These are phyloP conservation scores for Chlamydomonas sp. DNA, from an alignment of 139 green algal genomes.

Conservation along the genomic window DNA sequence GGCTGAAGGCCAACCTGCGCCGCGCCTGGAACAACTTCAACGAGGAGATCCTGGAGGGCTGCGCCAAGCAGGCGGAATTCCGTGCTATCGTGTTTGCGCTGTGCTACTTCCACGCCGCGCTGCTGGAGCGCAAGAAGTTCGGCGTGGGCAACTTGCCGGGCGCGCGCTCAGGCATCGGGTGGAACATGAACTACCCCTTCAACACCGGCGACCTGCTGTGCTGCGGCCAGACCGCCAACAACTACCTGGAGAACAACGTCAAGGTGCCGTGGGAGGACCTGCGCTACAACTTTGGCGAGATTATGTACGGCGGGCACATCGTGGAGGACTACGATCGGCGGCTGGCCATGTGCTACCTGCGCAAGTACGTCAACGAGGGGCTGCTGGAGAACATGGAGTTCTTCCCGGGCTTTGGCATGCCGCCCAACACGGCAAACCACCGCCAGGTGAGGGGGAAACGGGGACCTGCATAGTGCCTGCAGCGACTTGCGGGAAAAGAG, in stretches of 20 bases:
- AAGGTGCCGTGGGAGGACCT: slow-evolving; percentile 92
- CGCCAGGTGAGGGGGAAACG: slow-evolving; percentile 65
- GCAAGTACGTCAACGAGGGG: slow-evolving; percentile 80
- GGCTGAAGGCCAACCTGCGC: slow-evolving; percentile 82
- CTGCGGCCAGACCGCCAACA: slow-evolving; percentile 85
- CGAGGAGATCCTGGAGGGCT: slow-evolving; percentile 90
- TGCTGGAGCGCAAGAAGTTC: slow-evolving; percentile 96
- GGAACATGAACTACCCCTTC: slow-evolving; percentile 98
- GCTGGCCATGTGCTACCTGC: slow-evolving; percentile 70
- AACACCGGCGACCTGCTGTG: slow-evolving; percentile 91
- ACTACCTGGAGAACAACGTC: slow-evolving; percentile 92
- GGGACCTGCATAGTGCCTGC: too few species aligned
- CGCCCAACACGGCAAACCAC: slow-evolving; percentile 74
- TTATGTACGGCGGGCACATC: slow-evolving; percentile 97
- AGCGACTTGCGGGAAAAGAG: background rate
- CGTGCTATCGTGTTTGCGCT: slow-evolving; percentile 90
- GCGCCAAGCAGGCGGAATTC: slow-evolving; percentile 87
- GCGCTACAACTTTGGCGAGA: slow-evolving; percentile 95
- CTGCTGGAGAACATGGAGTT: slow-evolving; percentile 88
- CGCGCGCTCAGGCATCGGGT: slow-evolving; percentile 84
- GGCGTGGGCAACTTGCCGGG: slow-evolving; percentile 89
- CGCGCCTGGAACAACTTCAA: slow-evolving; percentile 85
- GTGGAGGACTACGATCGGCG: slow-evolving; percentile 94
- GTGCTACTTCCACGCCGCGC: slow-evolving; percentile 90
- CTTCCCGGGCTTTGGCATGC: slow-evolving; percentile 79